Percentiles rank a stretch among this genome's conserved stretches.
Conservation (phyloP, 1,284 basidiomycete species). For the Sporisorium iseilematis-ciliati region DNA sequence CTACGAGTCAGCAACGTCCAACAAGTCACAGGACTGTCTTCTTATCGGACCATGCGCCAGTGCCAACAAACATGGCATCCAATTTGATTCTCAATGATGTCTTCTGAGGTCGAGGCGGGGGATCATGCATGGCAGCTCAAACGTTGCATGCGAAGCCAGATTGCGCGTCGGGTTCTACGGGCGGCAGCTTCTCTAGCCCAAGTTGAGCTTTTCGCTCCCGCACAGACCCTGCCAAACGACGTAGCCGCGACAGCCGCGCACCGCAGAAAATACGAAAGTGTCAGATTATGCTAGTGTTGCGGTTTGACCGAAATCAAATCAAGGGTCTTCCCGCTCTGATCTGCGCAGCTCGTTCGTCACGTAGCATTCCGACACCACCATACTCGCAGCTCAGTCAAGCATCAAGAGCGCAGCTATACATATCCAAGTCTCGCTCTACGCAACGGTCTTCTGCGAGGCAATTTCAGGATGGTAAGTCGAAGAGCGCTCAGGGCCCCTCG, state of each 20-base stretch:
- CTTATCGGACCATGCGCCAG: too few species aligned
- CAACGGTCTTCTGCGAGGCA: too few species aligned
- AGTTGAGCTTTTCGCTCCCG: neutral
- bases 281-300: neutral
- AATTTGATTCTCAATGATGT: too few species aligned
- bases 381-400: too few species aligned
- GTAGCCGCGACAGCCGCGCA: conserved; percentile 14
- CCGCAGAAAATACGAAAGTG: neutral
- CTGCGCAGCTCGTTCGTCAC: too few species aligned
- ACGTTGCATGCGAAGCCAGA: neutral
- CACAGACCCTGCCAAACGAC: conserved; percentile 10
- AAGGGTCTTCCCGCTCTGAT: conserved; percentile 5
- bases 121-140: too few species aligned
- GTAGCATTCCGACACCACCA: too few species aligned
- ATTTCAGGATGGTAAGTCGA: conserved; percentile 3
- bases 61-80: too few species aligned
- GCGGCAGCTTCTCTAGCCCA: conserved; percentile 45
- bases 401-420: too few species aligned
- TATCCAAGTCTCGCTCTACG: too few species aligned
- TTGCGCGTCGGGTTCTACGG: conserved; percentile 48
- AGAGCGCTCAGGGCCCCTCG: neutral
- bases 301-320: neutral
- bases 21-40: neutral
- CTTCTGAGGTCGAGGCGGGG: too few species aligned
- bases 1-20: neutral